Evolutionary conservation across 305 asterid species (phyloP).

Genomic region (Solanum aculeatissimum): DNA sequence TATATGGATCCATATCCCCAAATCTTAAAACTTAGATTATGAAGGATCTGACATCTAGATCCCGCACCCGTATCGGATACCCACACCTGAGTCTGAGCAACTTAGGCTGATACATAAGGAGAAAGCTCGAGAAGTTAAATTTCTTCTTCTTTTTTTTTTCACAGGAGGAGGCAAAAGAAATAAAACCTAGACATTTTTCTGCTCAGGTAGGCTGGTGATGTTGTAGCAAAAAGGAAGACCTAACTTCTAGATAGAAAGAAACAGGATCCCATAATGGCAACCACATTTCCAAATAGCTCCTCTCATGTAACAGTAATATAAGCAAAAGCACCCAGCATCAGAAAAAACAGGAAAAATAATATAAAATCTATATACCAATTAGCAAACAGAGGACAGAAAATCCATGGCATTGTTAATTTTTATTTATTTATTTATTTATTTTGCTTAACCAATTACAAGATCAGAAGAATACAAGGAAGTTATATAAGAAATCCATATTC

Average conservation of each 20-base stretch:
- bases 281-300: not conserved
- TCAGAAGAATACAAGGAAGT: not conserved
- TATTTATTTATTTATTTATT: not conserved
- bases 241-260: not conserved
- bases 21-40: too few species aligned
- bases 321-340: not conserved
- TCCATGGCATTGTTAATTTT: not conserved
- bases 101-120: not conserved
- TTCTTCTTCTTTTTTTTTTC: not conserved
- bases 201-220: not conserved
- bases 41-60: too few species aligned
- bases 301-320: not conserved
- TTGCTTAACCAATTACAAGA: not conserved
- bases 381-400: not conserved
- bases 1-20: too few species aligned
- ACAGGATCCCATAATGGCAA: not conserved
- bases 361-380: too few species aligned
- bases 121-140: not conserved
- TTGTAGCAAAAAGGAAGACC: not conserved
- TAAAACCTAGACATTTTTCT: not conserved
- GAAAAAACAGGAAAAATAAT: not conserved
- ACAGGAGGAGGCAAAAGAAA: not conserved
- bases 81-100: too few species aligned
- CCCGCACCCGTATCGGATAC: too few species aligned
- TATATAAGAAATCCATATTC: not conserved